Evolutionary conservation across 176 grass and related monocot species (phyloP).

Genomic region (Dactylis glomerata): DNA sequence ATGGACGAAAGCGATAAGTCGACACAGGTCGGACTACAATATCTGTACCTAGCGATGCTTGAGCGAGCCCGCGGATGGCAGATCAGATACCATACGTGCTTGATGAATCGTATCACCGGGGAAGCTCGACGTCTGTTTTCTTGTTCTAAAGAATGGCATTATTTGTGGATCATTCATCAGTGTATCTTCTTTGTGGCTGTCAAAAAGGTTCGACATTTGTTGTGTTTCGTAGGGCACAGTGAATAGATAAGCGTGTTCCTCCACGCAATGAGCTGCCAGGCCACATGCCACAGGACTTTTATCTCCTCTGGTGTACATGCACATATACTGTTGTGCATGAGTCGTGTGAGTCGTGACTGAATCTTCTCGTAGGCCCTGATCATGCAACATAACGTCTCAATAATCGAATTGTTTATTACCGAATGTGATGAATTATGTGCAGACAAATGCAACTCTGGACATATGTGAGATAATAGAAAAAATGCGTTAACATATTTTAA

Average conservation of each 20-base stretch:
- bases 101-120: background rate
- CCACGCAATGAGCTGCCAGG: background rate
- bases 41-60: background rate
- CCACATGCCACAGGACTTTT: background rate
- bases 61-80: background rate
- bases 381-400: too few relatives aligned
- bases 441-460: too few relatives aligned
- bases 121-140: background rate
- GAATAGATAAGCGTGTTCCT: background rate
- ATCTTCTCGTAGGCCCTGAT: too few relatives aligned
- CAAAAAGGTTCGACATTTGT: background rate
- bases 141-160: conserved; percentile 1
- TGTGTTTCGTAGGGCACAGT: background rate
- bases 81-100: background rate
- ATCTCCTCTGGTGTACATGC: background rate
- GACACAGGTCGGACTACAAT: background rate
- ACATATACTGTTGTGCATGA: background rate
- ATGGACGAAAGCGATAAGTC: background rate
- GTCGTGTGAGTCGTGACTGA: too few relatives aligned
- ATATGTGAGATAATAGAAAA: too few relatives aligned
- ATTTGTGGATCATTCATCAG: background rate
- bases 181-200: background rate
- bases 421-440: too few relatives aligned
- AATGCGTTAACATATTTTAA: too few relatives aligned
- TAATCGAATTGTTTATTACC: too few relatives aligned